These are phyloP conservation scores for Schizothecium vesticola DNA, from an alignment of 495 filamentous ascomycete genomes.

Conservation along the genomic window DNA sequence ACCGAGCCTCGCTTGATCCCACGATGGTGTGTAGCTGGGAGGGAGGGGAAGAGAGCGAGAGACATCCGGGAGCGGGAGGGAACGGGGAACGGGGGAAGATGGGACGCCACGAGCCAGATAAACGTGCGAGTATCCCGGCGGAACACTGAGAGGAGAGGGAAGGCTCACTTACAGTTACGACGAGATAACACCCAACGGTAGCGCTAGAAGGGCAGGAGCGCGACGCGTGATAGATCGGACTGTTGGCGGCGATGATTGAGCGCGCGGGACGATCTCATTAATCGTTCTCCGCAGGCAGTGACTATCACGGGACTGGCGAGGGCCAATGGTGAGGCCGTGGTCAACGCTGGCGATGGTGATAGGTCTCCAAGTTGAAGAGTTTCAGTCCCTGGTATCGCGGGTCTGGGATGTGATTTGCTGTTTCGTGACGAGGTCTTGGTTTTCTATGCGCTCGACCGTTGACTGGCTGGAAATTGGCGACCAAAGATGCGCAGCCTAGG, in stretches of 20 bases:
- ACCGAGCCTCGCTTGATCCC: neutral
- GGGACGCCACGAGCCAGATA: slow-evolving; percentile 14
- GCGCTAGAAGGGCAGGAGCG: slow-evolving; percentile 13
- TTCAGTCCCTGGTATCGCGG: slow-evolving; percentile 32
- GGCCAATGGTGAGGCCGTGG: slow-evolving; percentile 41
- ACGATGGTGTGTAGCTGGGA: slow-evolving; percentile 22
- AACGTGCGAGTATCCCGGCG: slow-evolving; percentile 10
- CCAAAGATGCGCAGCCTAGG: slow-evolving; percentile 8
- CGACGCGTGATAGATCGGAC: slow-evolving; percentile 20
- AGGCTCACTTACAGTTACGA: slow-evolving; percentile 19
- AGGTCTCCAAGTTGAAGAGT: slow-evolving; percentile 38
- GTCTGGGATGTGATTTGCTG: slow-evolving; percentile 44
- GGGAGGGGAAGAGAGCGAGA: slow-evolving; percentile 9
- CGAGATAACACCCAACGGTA: slow-evolving; percentile 16
- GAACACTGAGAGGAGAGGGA: slow-evolving; percentile 11
- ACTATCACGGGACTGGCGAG: slow-evolving; percentile 46
- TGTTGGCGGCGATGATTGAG: slow-evolving; percentile 32
- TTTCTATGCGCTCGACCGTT: slow-evolving; percentile 29
- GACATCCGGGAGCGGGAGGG: slow-evolving; percentile 16
- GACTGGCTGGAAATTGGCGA: slow-evolving; percentile 27
- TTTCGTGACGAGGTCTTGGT: slow-evolving; percentile 18
- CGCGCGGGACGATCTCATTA: slow-evolving; percentile 30
- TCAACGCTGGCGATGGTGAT: slow-evolving; percentile 37
- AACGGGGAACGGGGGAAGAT: slow-evolving; percentile 6
- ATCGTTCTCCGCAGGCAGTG: slow-evolving; percentile 43